Evolutionary conservation across 352 stramenopile species (phyloP), one percentile per base, ranked within the genome.

Genomic region (Paralagenidium karlingii): DNA sequence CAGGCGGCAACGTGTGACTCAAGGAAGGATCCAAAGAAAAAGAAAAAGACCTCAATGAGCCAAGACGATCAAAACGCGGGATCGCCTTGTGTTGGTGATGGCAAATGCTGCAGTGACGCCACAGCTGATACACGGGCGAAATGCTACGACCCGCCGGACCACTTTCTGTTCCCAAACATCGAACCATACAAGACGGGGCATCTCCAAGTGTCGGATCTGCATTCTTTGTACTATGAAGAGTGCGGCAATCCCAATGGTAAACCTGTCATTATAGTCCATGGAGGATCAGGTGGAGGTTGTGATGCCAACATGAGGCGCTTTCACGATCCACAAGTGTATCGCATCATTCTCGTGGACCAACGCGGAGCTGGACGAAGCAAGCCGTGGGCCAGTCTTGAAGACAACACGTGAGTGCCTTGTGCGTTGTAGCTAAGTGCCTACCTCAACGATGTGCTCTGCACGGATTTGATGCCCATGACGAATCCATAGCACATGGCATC

Each of bases 261-360:
- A 49, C 82, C 86, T 4, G 90, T 92, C 24, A 71, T 98, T n/a
- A 85, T 97, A 54, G 71, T 97, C 18, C 92, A 98, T 55, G 92
- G 92, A 21, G 92, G 92, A 2, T 90, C 92, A 0, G 92, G 92
- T 10, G 81, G 77, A 1, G 89, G 82, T 24, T 97, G 85, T 60
- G 83, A 63, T 24, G 66, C 81, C 0, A 68, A 56, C 47, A 94
- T 96, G 76, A 71, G 81, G 15, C 82, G 79, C 37, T 97, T 87
- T 60, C 94, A 97, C 61, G 80, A 96, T 61, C 88, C 86, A 15
- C 46, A 68, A 18, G 63, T 86, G 11, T 97, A 96, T 50, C 77
- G 69, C 32, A 94, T 98, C 34, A 86, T 96, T 34, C 61, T 96
- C 20, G 48, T 97, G 21, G 92, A 98, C 63, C 92, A 98, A 65